Evolutionary conservation across 2,329 filamentous ascomycete species (phyloP).

Genomic region (Penicillium sclerotigenum): DNA sequence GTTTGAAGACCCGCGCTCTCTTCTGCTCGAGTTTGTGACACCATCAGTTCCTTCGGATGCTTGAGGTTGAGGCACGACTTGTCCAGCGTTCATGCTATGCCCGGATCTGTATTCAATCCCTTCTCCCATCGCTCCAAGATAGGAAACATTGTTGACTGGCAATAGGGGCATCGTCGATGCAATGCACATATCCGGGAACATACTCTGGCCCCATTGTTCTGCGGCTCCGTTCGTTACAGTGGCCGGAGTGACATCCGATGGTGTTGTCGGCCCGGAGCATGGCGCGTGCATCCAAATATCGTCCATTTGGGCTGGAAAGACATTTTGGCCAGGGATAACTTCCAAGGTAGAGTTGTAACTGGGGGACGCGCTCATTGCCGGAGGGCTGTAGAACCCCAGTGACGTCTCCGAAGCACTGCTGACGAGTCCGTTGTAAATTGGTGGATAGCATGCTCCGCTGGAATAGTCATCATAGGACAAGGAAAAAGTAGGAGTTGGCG

Average conservation of each 20-base stretch:
- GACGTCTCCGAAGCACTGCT: constrained; percentile 22
- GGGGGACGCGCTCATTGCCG: constrained; percentile 23
- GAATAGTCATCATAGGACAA: constrained; percentile 24
- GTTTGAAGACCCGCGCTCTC: background rate
- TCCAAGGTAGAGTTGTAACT: constrained; percentile 26
- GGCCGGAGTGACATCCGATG: constrained; percentile 10
- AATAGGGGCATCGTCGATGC: background rate
- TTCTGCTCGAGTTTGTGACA: background rate
- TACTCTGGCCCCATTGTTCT: constrained; percentile 18
- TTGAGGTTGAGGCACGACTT: background rate
- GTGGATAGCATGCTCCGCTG: constrained; percentile 22
- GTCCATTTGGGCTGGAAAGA: constrained; percentile 16
- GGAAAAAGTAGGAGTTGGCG: constrained; percentile 13
- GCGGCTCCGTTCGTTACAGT: constrained; percentile 10
- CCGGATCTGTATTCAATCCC: background rate
- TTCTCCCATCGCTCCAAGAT: background rate
- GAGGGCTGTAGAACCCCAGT: constrained; percentile 25
- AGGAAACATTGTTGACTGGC: background rate
- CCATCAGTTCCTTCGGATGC: constrained; percentile 4
- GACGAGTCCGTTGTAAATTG: constrained; percentile 19
- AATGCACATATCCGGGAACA: constrained; percentile 4
- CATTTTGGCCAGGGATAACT: constrained; percentile 6
- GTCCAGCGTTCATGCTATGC: background rate
- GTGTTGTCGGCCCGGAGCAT: constrained; percentile 21
- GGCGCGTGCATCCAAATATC: constrained; percentile 28